These are phyloP conservation scores for Marasmius sp. DNA, from an alignment of 1,284 basidiomycete species.

Conservation along the genomic window DNA sequence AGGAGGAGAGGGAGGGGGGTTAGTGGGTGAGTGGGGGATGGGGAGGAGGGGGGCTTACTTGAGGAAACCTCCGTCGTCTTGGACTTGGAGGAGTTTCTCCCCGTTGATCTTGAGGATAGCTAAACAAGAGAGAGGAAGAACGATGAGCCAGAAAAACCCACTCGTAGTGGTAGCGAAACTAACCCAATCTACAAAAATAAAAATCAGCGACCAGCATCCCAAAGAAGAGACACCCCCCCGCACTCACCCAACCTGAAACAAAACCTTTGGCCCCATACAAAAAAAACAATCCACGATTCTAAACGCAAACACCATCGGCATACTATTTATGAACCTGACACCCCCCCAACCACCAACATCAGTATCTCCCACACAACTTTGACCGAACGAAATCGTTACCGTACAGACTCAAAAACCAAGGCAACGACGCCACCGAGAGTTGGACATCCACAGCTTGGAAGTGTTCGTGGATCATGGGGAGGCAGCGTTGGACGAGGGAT, in stretches of 20 bases:
- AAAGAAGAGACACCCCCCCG: neutral
- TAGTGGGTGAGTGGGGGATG: neutral
- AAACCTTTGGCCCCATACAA: constrained; percentile 97
- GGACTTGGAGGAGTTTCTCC: constrained; percentile 89
- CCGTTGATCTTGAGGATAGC: constrained; percentile 99
- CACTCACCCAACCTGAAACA: constrained; percentile 94
- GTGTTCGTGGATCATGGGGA: constrained; percentile 94
- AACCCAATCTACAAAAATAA: constrained; percentile 37
- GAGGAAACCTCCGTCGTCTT: constrained; percentile 97
- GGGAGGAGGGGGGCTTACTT: constrained; percentile 51
- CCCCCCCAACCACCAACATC: too few species aligned
- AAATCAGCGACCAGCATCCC: neutral
- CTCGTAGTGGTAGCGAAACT: constrained; percentile 22
- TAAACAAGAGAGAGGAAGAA: constrained; percentile 26
- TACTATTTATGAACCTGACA: constrained; percentile 94
- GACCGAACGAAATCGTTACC: constrained; percentile 25
- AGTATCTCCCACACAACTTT: too few species aligned
- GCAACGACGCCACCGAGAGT: constrained; percentile 93
- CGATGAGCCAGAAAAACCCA: neutral
- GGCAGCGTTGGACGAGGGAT: constrained; percentile 86
- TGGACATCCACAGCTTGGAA: constrained; percentile 93
- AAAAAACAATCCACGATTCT: constrained; percentile 99
- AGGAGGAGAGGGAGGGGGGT: neutral
- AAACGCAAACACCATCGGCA: constrained; percentile 99
- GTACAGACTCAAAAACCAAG: constrained; percentile 97